A percentile compares a stretch with the other conserved stretches of the same genome.
Conservation (phyloP, 2,329 filamentous ascomycete species). For the Myriosclerotinia scirpicola region DNA sequence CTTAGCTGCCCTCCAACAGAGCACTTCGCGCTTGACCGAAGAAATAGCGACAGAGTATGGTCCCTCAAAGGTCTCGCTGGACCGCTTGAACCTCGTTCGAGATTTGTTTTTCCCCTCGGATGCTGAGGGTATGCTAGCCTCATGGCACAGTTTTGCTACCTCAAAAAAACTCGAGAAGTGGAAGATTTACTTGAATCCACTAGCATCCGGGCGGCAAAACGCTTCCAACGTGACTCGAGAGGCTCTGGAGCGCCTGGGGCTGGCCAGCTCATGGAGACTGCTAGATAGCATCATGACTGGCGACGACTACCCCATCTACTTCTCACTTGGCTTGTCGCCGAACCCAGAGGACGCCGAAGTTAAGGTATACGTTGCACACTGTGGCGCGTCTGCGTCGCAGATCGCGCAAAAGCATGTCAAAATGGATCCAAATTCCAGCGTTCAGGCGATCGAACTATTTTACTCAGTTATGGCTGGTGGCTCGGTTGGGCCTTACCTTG, state of each 20-base stretch:
- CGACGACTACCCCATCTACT: constrained; percentile 3
- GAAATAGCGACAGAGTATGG: not conserved
- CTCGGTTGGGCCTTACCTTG: not conserved
- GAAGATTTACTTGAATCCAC: constrained; percentile 5
- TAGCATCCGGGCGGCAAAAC: constrained; percentile 3
- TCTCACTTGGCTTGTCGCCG: constrained; percentile 2
- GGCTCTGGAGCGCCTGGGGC: not conserved
- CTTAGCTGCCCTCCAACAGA: not conserved
- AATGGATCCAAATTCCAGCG: not conserved
- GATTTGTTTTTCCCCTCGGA: constrained; percentile 1
- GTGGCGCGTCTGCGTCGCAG: not conserved
- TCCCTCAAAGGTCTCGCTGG: not conserved
- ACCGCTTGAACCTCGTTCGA: not conserved
- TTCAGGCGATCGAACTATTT: not conserved
- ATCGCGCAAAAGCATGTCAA: not conserved
- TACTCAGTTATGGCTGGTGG: not conserved
- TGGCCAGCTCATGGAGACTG: not conserved
- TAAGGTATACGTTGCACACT: constrained; percentile 1
- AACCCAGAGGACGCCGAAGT: constrained; percentile 2
- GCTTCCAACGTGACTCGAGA: not conserved
- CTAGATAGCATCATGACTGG: constrained; percentile 1
- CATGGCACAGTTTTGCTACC: not conserved
- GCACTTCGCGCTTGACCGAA: not conserved
- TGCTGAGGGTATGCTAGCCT: constrained; percentile 3
- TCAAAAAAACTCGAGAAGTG: not conserved